phyloP scores from a whole-genome alignment of 2,329 filamentous ascomycete species.

The Curvularia eragrostidis region DNA sequence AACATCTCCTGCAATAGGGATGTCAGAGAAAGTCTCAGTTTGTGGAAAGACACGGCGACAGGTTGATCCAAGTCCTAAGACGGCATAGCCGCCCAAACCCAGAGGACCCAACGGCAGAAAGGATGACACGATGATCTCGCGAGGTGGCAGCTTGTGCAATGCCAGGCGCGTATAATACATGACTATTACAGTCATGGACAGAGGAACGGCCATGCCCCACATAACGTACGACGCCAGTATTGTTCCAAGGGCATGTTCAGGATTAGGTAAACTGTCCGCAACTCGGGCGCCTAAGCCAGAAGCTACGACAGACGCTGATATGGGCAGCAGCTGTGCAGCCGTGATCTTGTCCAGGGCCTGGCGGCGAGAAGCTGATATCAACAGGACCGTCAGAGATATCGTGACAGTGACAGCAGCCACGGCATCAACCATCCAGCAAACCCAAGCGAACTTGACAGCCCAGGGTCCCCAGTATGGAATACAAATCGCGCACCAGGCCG shows the following conservation, averaged over 20 bases:
- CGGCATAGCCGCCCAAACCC: slow-evolving; percentile 69
- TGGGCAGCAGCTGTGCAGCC: slow-evolving; percentile 69
- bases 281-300: slow-evolving; percentile 69
- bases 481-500: slow-evolving; percentile 68
- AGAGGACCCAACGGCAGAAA: slow-evolving; percentile 72
- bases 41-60: slow-evolving; percentile 52
- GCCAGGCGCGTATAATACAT: slow-evolving; percentile 74
- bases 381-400: slow-evolving; percentile 57
- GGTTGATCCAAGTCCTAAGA: slow-evolving; percentile 59
- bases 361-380: slow-evolving; percentile 56
- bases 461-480: slow-evolving; percentile 66
- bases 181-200: slow-evolving; percentile 68
- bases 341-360: slow-evolving; percentile 60
- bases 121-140: slow-evolving; percentile 71
- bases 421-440: slow-evolving; percentile 59
- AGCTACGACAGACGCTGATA: slow-evolving; percentile 70
- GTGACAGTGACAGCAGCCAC: slow-evolving; percentile 55
- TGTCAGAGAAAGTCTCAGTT: slow-evolving; percentile 47
- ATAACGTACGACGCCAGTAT: slow-evolving; percentile 71
- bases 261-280: slow-evolving; percentile 64
- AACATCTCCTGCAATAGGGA: slow-evolving; percentile 53
- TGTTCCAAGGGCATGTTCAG: slow-evolving; percentile 64
- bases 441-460: slow-evolving; percentile 57
- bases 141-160: slow-evolving; percentile 69
- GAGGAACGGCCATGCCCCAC: slow-evolving; percentile 68